A percentile compares a stretch with the other conserved stretches of the same genome.
These are phyloP conservation scores for Fusarium keratoplasticum DNA, from an alignment of 2,329 filamentous ascomycete species.

Conservation along the genomic window DNA sequence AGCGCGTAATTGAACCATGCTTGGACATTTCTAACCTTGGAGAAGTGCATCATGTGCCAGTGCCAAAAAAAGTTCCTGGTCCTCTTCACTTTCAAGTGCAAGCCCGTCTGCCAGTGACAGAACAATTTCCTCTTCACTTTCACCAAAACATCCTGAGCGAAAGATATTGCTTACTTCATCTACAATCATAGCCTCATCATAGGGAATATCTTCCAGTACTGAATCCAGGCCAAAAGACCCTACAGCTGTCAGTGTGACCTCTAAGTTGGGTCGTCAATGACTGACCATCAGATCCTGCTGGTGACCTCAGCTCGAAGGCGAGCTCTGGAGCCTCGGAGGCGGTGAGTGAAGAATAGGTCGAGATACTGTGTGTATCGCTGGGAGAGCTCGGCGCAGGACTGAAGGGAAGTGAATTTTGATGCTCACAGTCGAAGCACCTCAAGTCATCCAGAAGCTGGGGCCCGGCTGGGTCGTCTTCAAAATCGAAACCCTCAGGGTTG, in stretches of 20 bases:
- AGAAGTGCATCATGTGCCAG: not conserved
- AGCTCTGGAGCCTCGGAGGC: not conserved
- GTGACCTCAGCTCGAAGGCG: not conserved
- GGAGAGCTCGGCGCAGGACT: not conserved
- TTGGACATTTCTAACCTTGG: not conserved
- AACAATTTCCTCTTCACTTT: not conserved
- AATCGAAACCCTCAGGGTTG: not conserved
- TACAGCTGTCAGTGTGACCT: not conserved
- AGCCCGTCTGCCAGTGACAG: not conserved
- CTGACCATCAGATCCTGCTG: not conserved
- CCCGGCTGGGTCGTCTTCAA: not conserved
- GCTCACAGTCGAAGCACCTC: not conserved
- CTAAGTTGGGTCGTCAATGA: not conserved
- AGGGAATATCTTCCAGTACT: not conserved
- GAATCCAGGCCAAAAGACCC: not conserved
- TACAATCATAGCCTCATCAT: not conserved
- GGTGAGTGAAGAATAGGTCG: not conserved
- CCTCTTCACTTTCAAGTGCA: not conserved
- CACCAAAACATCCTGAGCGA: not conserved
- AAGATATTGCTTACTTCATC: not conserved
- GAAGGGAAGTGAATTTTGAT: not conserved
- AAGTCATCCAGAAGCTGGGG: not conserved
- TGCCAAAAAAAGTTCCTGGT: not conserved
- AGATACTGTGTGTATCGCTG: not conserved
- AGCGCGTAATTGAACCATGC: too few relatives aligned